Evolutionary conservation across 106 monocot species (phyloP).

Genomic region (Dendrobium huoshanense): DNA sequence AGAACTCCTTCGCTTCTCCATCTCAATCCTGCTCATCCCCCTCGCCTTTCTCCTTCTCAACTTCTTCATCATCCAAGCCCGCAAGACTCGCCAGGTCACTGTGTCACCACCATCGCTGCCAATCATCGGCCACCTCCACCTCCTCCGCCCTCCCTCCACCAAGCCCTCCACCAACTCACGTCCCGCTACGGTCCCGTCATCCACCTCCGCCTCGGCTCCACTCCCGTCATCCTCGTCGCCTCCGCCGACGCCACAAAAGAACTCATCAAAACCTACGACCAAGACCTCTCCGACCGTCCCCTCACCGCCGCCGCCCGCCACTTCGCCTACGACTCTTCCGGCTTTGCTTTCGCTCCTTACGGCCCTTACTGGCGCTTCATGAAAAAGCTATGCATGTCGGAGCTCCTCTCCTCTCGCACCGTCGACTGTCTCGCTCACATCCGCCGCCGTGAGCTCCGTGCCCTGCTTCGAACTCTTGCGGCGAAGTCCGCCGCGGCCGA

Average conservation of each 20-base stretch:
- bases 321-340: not conserved
- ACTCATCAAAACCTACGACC: constrained; percentile 7
- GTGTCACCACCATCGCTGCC: constrained; percentile 20
- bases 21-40: not conserved
- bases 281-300: constrained; percentile 8
- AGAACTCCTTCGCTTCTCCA: no score
- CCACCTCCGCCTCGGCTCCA: constrained; percentile 2
- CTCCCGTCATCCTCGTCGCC: not conserved
- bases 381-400: not conserved
- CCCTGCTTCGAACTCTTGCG: not conserved
- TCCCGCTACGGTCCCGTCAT: constrained; percentile 6
- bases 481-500: no score
- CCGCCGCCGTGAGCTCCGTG: constrained; percentile 4
- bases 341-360: not conserved
- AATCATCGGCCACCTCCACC: constrained; percentile 20
- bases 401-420: not conserved
- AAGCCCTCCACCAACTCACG: constrained; percentile 14
- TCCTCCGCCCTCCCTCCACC: not conserved
- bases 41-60: not conserved
- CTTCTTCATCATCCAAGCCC: not conserved
- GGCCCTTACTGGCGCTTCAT: constrained; percentile 11
- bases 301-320: not conserved
- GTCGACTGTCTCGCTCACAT: not conserved
- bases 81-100: constrained; percentile 18
- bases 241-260: not conserved